Conservation (phyloP, 2,329 filamentous ascomycete genomes). For the Alternaria triticimaculans region DNA sequence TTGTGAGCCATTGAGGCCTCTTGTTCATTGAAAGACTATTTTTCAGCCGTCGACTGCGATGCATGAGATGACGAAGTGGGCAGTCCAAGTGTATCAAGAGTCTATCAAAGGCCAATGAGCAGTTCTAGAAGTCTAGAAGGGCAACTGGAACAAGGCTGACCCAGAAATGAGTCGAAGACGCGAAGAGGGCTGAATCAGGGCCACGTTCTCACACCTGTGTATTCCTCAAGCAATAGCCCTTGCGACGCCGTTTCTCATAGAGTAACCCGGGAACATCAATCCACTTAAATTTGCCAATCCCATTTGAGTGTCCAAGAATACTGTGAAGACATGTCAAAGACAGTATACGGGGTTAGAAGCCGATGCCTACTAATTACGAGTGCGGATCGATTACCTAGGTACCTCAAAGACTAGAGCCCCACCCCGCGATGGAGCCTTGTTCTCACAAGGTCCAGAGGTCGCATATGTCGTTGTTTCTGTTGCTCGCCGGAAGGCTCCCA, state of each 20-base stretch:
- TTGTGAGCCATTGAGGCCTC: background rate
- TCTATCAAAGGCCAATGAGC: background rate
- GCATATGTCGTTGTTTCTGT: background rate
- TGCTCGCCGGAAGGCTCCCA: background rate
- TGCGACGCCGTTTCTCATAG: background rate
- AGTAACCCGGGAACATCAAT: background rate
- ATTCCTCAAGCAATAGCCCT: background rate
- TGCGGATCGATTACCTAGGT: background rate
- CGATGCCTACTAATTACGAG: background rate
- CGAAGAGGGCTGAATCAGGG: background rate
- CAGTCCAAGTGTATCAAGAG: background rate
- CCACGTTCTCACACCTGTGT: background rate
- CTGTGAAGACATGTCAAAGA: background rate
- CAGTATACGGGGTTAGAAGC: background rate
- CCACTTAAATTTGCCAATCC: background rate
- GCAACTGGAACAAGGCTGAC: background rate
- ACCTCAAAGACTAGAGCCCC: background rate
- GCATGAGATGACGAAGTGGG: background rate
- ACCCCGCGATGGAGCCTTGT: background rate
- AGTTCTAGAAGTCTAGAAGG: background rate
- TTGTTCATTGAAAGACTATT: background rate
- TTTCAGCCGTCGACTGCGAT: background rate
- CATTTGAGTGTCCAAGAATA: background rate
- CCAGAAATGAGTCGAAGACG: background rate
- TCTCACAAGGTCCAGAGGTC: background rate